Evolutionary conservation across 2,329 filamentous ascomycete genomes (phyloP), one percentile per base, ranked within the genome.

Genomic region (Trichoderma harzianum): DNA sequence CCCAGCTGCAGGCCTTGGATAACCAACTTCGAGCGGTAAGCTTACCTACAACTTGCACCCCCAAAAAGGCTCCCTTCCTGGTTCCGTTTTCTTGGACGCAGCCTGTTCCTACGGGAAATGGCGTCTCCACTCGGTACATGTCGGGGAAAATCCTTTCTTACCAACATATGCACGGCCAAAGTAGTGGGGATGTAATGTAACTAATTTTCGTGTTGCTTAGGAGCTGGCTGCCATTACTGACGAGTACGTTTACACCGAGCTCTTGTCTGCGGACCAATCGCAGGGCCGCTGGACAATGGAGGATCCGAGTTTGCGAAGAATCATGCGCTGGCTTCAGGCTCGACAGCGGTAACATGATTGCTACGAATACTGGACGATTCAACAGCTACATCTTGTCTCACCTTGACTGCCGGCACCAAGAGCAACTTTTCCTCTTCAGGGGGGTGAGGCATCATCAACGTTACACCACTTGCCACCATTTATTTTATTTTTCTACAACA

Each of bases 271-370:
- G 24, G 89, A 91, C 77, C 80, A 85, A 30, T 77, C 79, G 70
- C 84, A 87, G 80, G 87, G 87, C 77, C 87, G 88, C 81, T 91
- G 89, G 89, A 89, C 85, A 76, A 84, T 81, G 74, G 89, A 91
- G 77, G 89, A 91, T 77, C 89, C 89, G 3, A 87, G 85, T 74
- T 80, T 90, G 67, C 83, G 86, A 69, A 82, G 84, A 63, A 86
- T 91, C 72, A 84, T 87, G 78, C 85, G 87, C 79, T 91, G 89
- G 89, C 79, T 91, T 67, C 84, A 86, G 74, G 74, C 75, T 74
- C 79, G 79, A 68, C 74, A 73, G 73, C 77, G 73, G 74, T 74
- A 55, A 64, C 12, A 26, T 6, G 30, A 16, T 32, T 24, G 8
- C 14, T 39, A 55, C 70, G 34, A 64, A 26, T 36, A 26, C 16